phyloP scores from a whole-genome alignment of 352 stramenopile genomes.

The Phytophthora pluvialis region DNA sequence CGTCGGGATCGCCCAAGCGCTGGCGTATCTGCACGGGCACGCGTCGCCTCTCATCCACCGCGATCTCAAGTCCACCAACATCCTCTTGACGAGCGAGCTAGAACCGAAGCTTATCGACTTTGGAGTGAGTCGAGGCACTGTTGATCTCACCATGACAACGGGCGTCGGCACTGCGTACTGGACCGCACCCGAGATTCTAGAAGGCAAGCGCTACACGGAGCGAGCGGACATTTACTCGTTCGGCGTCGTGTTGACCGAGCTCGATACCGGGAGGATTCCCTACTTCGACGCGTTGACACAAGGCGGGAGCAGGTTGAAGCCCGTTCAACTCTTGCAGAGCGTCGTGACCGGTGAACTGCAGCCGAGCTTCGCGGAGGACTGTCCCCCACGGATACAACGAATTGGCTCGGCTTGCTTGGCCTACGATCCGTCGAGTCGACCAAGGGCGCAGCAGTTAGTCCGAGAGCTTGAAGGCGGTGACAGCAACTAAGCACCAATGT shows the following conservation, averaged over 20 bases:
- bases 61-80: conserved; percentile 52
- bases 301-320: conserved; percentile 18
- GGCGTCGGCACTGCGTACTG: conserved; percentile 86
- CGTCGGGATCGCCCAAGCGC: conserved; percentile 39
- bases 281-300: conserved; percentile 33
- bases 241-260: conserved; percentile 60
- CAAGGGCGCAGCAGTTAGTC: conserved; percentile 15
- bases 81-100: conserved; percentile 69
- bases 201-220: conserved; percentile 55
- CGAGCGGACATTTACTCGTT: conserved; percentile 76
- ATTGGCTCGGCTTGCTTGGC: conserved; percentile 31
- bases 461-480: conserved; percentile 4
- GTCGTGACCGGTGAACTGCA: conserved; percentile 49
- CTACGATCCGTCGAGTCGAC: conserved; percentile 9
- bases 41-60: conserved; percentile 42
- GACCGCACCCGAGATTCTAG: conserved; percentile 77
- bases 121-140: conserved; percentile 51
- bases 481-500: background rate
- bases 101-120: conserved; percentile 87
- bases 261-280: conserved; percentile 42
- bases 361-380: conserved; percentile 47
- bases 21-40: conserved; percentile 42
- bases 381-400: conserved; percentile 39
- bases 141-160: conserved; percentile 47
- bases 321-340: conserved; percentile 50